Base-by-base conservation (phyloP, 1,139 yeast genomes). In the Blastobotrys aristatus region DNA sequence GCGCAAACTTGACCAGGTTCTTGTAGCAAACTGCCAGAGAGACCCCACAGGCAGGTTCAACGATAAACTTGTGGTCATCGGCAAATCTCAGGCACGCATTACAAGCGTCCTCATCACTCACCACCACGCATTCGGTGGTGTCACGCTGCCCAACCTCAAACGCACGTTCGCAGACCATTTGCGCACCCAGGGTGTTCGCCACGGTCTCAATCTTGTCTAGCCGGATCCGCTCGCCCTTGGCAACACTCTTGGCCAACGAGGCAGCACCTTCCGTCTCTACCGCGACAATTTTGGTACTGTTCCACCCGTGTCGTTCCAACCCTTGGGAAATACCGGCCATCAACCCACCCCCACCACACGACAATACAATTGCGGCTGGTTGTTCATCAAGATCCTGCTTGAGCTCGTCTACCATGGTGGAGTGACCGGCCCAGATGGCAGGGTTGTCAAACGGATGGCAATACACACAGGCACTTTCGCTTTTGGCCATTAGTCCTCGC, bases 11-110 rank as follows among this genome's bases (percentile, higher is more conserved):
- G 27, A 62, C 57, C 11, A 61, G 56, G 37, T 62, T 61, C 20
- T 77, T 55, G 21, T 72, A 55, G 7, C 68, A 67, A 7, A 76
- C 66, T 16, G 82, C 76, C 27, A 83, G 57, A 0, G 88, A 75
- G 1, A 87, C 89, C 10, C 88, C 89, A 67, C 90, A 84, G 0
- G 90, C 88, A 0, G 89, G 88, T 59, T 84, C 90, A 0, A 80
- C 79, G 7, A 80, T 67, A 44, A 74, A 67, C 33, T 72, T 72
- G 50, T 71, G 75, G 36, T 72, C 75, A 11, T 74, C 68, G 5
- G 80, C 75, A 54, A 74, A 80, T 35, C 63, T 67, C 14, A 78
- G 59, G 44, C 80, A 69, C 0, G 83, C 82, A 17, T 63, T 60
- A 1, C 77, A 67, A 0, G 86, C 80, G 44, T 79, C 81, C 3